These are phyloP conservation scores for Terfezia boudieri DNA, from an alignment of 495 filamentous ascomycete genomes.

Conservation along the genomic window DNA sequence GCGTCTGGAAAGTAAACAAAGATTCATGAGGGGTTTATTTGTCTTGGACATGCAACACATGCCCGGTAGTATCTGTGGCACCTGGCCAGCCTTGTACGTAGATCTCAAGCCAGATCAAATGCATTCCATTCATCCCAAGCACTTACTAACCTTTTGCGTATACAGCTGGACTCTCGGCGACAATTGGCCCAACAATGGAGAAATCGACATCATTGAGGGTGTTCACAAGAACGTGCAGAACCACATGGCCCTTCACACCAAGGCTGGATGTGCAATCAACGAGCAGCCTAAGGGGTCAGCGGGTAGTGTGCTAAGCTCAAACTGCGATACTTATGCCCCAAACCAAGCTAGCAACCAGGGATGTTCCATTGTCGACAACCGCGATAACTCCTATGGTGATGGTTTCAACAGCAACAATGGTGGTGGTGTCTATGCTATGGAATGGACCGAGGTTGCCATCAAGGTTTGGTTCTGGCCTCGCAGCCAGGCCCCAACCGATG, in stretches of 20 bases:
- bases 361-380: slow-evolving; percentile 22
- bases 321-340: slow-evolving; percentile 29
- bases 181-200: slow-evolving; percentile 57
- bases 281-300: slow-evolving; percentile 23
- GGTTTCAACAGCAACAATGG: slow-evolving; percentile 41
- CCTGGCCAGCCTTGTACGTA: slow-evolving; percentile 41
- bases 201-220: slow-evolving; percentile 85
- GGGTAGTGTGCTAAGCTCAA: slow-evolving; percentile 25
- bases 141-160: not conserved
- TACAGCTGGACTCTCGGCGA: slow-evolving; percentile 44
- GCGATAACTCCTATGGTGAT: slow-evolving; percentile 36
- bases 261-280: slow-evolving; percentile 35
- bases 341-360: slow-evolving; percentile 28
- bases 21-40: slow-evolving; percentile 47
- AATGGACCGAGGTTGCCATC: slow-evolving; percentile 46
- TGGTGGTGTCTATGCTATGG: slow-evolving; percentile 55
- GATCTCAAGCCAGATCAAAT: not conserved
- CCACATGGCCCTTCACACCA: slow-evolving; percentile 55
- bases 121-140: not conserved
- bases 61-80: slow-evolving; percentile 46
- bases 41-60: slow-evolving; percentile 57
- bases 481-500: slow-evolving; percentile 32
- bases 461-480: slow-evolving; percentile 64
- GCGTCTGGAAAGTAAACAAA: slow-evolving; percentile 43
- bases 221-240: slow-evolving; percentile 46